Percentiles rank a stretch among this genome's conserved stretches.
Evolutionary conservation across 352 stramenopile species (phyloP).

Genomic region (Phytophthora agathidicida): DNA sequence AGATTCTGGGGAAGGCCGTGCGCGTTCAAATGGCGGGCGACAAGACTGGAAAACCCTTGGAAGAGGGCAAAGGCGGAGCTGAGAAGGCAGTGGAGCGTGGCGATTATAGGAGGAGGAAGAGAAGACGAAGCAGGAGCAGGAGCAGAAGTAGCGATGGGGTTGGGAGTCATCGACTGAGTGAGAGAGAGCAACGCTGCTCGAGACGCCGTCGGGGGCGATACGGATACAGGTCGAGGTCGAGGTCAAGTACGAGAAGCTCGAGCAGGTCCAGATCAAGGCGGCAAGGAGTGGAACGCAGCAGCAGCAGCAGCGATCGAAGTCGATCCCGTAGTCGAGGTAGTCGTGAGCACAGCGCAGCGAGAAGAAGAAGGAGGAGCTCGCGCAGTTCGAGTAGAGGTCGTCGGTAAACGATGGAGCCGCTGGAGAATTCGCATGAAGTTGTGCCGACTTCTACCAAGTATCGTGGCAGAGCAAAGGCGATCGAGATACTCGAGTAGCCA

Average conservation of each 20-base stretch:
- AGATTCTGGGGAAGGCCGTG: slow-evolving; percentile 75
- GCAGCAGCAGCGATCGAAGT: slow-evolving; percentile 21
- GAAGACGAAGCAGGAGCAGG: slow-evolving; percentile 13
- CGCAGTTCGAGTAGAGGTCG: slow-evolving; percentile 15
- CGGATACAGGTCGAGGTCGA: slow-evolving; percentile 14
- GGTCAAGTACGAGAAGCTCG: slow-evolving; percentile 9
- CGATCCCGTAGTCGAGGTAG: slow-evolving; percentile 18
- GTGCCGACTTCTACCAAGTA: too few relatives aligned
- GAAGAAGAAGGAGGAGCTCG: slow-evolving; percentile 7
- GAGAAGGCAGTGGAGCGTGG: background rate
- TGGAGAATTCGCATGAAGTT: background rate
- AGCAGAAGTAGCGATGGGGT: slow-evolving; percentile 7
- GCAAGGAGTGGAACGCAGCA: slow-evolving; percentile 1
- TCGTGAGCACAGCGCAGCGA: background rate
- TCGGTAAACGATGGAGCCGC: background rate
- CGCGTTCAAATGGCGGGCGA: slow-evolving; percentile 73
- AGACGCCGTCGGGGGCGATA: slow-evolving; percentile 6
- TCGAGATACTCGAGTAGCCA: too few relatives aligned
- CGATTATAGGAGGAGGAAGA: background rate
- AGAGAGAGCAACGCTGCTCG: background rate
- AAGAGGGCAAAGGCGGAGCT: background rate
- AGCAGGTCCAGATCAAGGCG: slow-evolving; percentile 20
- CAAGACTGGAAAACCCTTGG: slow-evolving; percentile 33
- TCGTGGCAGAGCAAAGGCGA: too few relatives aligned
- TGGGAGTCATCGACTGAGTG: slow-evolving; percentile 1